Evolutionary conservation across 1,139 yeast genomes (phyloP).

Genomic region (Kluyveromyces marxianus): DNA sequence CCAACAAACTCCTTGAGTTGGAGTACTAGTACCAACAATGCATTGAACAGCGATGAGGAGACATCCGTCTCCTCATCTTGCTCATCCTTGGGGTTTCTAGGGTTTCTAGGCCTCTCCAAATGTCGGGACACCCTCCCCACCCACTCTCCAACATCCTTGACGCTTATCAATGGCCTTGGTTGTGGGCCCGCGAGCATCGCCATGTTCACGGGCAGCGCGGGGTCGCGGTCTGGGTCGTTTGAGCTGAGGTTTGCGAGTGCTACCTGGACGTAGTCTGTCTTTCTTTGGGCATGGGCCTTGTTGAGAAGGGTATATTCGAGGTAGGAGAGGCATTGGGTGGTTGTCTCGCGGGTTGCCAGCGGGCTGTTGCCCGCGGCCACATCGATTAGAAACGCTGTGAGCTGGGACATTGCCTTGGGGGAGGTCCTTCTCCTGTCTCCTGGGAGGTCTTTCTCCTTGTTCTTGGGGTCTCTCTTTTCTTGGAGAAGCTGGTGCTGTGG

Average conservation of each 20-base stretch:
- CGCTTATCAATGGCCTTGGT: slow-evolving; percentile 1
- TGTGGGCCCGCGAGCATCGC: slow-evolving; percentile 2
- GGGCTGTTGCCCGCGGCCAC: slow-evolving; percentile 1
- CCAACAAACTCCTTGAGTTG: slow-evolving; percentile 23
- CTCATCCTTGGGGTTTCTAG: slow-evolving; percentile 30
- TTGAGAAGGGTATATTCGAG: slow-evolving; percentile 23
- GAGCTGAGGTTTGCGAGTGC: slow-evolving; percentile 15
- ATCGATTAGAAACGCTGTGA: slow-evolving; percentile 1
- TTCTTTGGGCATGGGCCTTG: slow-evolving; percentile 22
- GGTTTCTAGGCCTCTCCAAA: slow-evolving; percentile 19
- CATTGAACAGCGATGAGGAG: not conserved
- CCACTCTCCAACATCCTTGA: slow-evolving; percentile 4
- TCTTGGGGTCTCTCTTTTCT: no score
- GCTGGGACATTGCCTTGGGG: not conserved
- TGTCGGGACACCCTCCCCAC: not conserved
- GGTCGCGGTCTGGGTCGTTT: slow-evolving; percentile 23
- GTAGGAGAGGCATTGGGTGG: slow-evolving; percentile 10
- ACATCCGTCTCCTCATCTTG: slow-evolving; percentile 12
- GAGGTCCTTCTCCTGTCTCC: not conserved
- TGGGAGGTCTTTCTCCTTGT: no score
- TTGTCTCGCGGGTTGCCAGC: no score
- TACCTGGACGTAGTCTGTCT: slow-evolving; percentile 28
- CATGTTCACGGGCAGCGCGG: slow-evolving; percentile 9
- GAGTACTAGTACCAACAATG: not conserved
- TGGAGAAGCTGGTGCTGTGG: not conserved